Percentiles rank a stretch among this genome's conserved stretches.
These are phyloP conservation scores for Plectranthus barbatus DNA, from an alignment of 257 asterid genomes.

Conservation along the genomic window DNA sequence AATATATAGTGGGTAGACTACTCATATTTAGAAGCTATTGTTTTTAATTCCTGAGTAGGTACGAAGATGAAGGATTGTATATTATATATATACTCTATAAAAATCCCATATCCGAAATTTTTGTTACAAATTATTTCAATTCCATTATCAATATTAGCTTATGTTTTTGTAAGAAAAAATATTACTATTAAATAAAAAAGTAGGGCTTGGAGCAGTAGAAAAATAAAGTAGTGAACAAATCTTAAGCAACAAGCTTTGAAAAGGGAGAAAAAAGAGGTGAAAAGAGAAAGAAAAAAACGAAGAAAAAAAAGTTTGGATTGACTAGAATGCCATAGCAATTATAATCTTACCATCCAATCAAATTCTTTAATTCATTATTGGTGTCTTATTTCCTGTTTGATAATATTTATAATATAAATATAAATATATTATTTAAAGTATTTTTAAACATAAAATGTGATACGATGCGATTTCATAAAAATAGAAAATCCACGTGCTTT, in stretches of 20 bases:
- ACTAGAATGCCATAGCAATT: conserved; percentile 17
- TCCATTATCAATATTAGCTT: neutral
- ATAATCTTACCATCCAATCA: neutral
- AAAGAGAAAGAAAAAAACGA: conserved; percentile 1
- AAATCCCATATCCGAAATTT: neutral
- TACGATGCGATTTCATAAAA: too few species aligned
- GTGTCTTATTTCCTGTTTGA: too few species aligned
- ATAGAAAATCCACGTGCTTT: too few species aligned
- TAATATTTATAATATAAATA: too few species aligned
- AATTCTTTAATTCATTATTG: too few species aligned
- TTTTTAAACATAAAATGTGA: too few species aligned
- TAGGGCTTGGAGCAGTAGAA: neutral
- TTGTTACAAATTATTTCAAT: neutral
- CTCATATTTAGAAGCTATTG: conserved; percentile 12
- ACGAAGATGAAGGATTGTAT: neutral
- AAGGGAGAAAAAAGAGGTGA: conserved; percentile 6
- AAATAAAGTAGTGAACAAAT: neutral
- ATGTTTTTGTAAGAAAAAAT: too few species aligned
- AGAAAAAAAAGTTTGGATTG: conserved; percentile 19
- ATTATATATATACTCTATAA: too few species aligned
- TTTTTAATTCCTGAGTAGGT: conserved; percentile 15
- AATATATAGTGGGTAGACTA: conserved; percentile 15
- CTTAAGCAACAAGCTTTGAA: conserved; percentile 19
- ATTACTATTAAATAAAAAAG: too few species aligned
- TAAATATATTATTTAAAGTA: too few species aligned